Evolutionary conservation across 441 rosid genomes (phyloP).

Genomic region (Brassica hybrid): DNA sequence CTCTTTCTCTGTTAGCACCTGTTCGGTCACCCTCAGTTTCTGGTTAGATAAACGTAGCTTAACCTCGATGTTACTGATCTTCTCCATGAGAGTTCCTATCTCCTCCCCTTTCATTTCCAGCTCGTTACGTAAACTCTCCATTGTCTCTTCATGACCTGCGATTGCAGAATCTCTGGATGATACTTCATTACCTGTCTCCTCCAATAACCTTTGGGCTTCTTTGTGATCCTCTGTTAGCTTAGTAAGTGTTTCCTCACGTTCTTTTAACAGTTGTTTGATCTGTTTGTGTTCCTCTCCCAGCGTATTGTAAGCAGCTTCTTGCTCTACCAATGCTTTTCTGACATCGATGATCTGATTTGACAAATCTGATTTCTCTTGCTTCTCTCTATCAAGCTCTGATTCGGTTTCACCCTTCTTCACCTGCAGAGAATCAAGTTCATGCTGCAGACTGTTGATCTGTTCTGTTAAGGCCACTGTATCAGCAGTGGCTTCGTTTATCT

Average conservation of each 20-base stretch:
- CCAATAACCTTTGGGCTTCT: slow-evolving; percentile 57
- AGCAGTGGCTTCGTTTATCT: slow-evolving; percentile 52
- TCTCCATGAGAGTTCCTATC: slow-evolving; percentile 55
- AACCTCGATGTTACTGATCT: slow-evolving; percentile 72
- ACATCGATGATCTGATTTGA: slow-evolving; percentile 49
- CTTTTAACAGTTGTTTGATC: slow-evolving; percentile 50
- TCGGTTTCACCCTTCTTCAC: slow-evolving; percentile 51
- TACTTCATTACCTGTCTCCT: slow-evolving; percentile 53
- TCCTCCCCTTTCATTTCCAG: slow-evolving; percentile 83
- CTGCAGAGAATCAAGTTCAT: slow-evolving; percentile 55
- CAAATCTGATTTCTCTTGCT: slow-evolving; percentile 53
- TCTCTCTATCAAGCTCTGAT: slow-evolving; percentile 57
- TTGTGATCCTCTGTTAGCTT: slow-evolving; percentile 62
- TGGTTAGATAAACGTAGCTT: slow-evolving; percentile 94
- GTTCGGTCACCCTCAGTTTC: slow-evolving; percentile 92
- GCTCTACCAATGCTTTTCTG: slow-evolving; percentile 54
- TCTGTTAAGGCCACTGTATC: slow-evolving; percentile 44
- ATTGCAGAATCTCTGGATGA: slow-evolving; percentile 54
- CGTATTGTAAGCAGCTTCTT: slow-evolving; percentile 52
- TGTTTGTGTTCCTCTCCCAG: slow-evolving; percentile 58
- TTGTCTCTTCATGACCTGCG: slow-evolving; percentile 58
- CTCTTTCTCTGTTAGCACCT: slow-evolving; percentile 79
- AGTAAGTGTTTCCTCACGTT: slow-evolving; percentile 48
- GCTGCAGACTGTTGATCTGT: slow-evolving; percentile 49
- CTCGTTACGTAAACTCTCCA: slow-evolving; percentile 79